Evolutionary conservation across 495 filamentous ascomycete genomes (phyloP).

Genomic region (Annulohypoxylon moriforme): DNA sequence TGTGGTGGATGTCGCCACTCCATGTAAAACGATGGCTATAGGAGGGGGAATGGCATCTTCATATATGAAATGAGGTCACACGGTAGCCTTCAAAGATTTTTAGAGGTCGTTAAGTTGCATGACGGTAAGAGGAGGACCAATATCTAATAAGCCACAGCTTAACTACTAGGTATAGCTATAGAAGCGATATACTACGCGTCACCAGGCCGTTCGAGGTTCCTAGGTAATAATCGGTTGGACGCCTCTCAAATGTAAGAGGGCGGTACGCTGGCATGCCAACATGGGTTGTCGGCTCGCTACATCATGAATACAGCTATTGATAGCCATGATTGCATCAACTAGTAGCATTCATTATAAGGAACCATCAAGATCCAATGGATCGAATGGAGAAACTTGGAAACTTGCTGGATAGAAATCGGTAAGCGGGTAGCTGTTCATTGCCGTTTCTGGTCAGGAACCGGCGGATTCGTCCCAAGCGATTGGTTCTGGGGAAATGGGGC

Average conservation of each 20-base stretch:
- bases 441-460: constrained; percentile 32
- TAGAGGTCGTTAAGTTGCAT: constrained; percentile 12
- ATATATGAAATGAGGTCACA: constrained; percentile 44
- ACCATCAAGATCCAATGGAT: neutral
- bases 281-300: constrained; percentile 33
- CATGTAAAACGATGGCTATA: constrained; percentile 22
- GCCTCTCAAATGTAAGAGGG: constrained; percentile 21
- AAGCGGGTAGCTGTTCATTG: constrained; percentile 32
- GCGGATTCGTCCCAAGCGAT: constrained; percentile 22
- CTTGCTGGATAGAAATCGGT: constrained; percentile 25
- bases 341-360: constrained; percentile 20
- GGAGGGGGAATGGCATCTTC: constrained; percentile 23
- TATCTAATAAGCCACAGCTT: neutral
- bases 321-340: constrained; percentile 34
- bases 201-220: constrained; percentile 3
- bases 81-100: constrained; percentile 14
- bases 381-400: constrained; percentile 32
- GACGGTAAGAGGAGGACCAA: constrained; percentile 16
- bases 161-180: neutral
- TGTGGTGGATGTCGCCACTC: constrained; percentile 29
- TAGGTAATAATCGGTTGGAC: neutral
- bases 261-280: constrained; percentile 11
- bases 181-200: neutral
- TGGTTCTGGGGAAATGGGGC: constrained; percentile 27
- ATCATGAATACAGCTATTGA: constrained; percentile 36